Evolutionary conservation across 1,284 basidiomycete species (phyloP).

Genomic region (Cerrena zonata): DNA sequence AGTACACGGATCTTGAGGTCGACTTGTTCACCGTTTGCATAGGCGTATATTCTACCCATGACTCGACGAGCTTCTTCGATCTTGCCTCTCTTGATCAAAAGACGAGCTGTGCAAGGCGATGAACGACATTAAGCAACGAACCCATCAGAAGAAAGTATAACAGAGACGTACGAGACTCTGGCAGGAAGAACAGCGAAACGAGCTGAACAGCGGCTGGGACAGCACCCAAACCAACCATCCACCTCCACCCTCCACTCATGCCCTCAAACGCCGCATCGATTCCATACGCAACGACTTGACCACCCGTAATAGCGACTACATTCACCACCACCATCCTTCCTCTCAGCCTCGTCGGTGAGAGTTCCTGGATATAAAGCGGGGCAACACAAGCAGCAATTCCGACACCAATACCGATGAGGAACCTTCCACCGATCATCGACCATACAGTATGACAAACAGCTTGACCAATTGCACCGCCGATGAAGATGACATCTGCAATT

Average conservation of each 20-base stretch:
- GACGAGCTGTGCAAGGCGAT: conserved; percentile 47
- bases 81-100: conserved; percentile 56
- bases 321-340: conserved; percentile 74
- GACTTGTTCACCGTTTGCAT: conserved; percentile 58
- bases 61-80: conserved; percentile 44
- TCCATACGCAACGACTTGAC: conserved; percentile 74
- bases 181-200: conserved; percentile 56
- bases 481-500: conserved; percentile 71
- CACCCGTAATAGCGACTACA: conserved; percentile 60
- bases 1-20: conserved; percentile 63
- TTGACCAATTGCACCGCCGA: conserved; percentile 67
- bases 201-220: conserved; percentile 66
- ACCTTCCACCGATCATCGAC: conserved; percentile 72
- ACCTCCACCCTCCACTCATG: conserved; percentile 67
- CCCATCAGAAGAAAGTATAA: not conserved
- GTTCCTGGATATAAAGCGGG: conserved; percentile 79
- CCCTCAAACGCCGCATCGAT: conserved; percentile 71
- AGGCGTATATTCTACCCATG: conserved; percentile 62
- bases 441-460: conserved; percentile 63
- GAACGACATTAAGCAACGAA: not conserved
- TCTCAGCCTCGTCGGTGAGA: conserved; percentile 69
- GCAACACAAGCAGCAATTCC: conserved; percentile 75
- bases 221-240: conserved; percentile 76
- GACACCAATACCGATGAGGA: conserved; percentile 67
- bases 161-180: conserved; percentile 65